Evolutionary conservation across 169 alveolate genomes (phyloP).

Genomic region (Eimeria tenella): DNA sequence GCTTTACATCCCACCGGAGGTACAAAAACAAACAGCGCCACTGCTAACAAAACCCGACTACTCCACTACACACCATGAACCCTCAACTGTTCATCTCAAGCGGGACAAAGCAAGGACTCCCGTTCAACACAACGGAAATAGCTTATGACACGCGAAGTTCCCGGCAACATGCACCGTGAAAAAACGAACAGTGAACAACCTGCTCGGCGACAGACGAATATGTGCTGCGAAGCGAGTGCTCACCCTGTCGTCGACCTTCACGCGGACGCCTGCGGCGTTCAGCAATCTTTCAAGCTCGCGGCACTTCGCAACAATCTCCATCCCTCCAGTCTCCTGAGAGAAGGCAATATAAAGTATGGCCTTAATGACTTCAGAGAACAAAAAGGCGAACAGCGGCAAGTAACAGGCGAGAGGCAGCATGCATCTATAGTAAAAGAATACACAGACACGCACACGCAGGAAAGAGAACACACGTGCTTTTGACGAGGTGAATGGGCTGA

Average conservation of each 20-base stretch:
- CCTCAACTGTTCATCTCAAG: too few relatives aligned
- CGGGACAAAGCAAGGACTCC: too few relatives aligned
- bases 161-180: too few relatives aligned
- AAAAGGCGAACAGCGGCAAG: background rate
- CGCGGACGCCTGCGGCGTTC: constrained; percentile 82
- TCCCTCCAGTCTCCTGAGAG: constrained; percentile 77
- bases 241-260: constrained; percentile 80
- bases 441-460: background rate
- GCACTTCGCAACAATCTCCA: constrained; percentile 81
- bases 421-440: background rate
- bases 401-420: background rate
- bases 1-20: background rate
- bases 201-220: too few relatives aligned
- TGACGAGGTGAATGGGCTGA: background rate
- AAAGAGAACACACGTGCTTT: background rate
- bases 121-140: too few relatives aligned
- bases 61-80: too few relatives aligned
- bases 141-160: too few relatives aligned
- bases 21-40: too few relatives aligned
- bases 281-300: constrained; percentile 68
- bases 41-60: too few relatives aligned
- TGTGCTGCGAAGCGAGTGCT: background rate
- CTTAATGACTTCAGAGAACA: too few relatives aligned
- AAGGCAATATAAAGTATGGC: too few relatives aligned
- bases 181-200: too few relatives aligned